These are phyloP conservation scores for Periconia digitata DNA, from an alignment of 2,329 filamentous ascomycete species.

Conservation along the genomic window DNA sequence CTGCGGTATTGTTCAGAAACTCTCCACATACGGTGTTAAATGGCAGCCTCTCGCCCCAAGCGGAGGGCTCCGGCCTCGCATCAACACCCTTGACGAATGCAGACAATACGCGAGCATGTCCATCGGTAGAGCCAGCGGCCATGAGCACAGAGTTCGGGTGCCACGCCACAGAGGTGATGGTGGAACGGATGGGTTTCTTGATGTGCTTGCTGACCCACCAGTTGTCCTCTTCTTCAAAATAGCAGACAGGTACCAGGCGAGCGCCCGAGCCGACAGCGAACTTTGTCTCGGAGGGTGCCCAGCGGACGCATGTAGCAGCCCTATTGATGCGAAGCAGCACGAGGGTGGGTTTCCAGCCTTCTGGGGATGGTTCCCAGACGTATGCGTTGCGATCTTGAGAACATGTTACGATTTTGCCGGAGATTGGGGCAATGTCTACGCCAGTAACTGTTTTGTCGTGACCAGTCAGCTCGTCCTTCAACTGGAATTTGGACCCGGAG, in stretches of 20 bases:
- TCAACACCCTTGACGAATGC: constrained; percentile 97
- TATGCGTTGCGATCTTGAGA: constrained; percentile 98
- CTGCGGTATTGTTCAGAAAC: constrained; percentile 91
- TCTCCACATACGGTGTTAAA: constrained; percentile 99
- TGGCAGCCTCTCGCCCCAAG: constrained; percentile 92
- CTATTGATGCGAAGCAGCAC: constrained; percentile 96
- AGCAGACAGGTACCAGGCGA: constrained; percentile 92
- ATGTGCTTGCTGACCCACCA: constrained; percentile 99
- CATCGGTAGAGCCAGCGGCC: constrained; percentile 94
- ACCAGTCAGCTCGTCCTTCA: constrained; percentile 90
- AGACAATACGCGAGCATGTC: constrained; percentile 91
- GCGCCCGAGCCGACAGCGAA: constrained; percentile 97
- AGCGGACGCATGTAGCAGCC: constrained; percentile 93
- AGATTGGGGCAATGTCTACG: constrained; percentile 89
- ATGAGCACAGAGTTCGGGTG: constrained; percentile 96
- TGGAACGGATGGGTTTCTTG: constrained; percentile 98
- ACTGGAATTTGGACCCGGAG: constrained; percentile 72
- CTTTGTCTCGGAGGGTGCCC: constrained; percentile 95
- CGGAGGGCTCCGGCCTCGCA: constrained; percentile 77
- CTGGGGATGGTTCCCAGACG: constrained; percentile 93
- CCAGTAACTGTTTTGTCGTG: constrained; percentile 97
- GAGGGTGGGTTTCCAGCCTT: constrained; percentile 94
- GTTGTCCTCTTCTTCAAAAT: constrained; percentile 99
- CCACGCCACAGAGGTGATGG: constrained; percentile 92
- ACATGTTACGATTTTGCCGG: constrained; percentile 93